Evolutionary conservation across 768 basidiomycete genomes (phyloP).

Genomic region (Russula sp.): DNA sequence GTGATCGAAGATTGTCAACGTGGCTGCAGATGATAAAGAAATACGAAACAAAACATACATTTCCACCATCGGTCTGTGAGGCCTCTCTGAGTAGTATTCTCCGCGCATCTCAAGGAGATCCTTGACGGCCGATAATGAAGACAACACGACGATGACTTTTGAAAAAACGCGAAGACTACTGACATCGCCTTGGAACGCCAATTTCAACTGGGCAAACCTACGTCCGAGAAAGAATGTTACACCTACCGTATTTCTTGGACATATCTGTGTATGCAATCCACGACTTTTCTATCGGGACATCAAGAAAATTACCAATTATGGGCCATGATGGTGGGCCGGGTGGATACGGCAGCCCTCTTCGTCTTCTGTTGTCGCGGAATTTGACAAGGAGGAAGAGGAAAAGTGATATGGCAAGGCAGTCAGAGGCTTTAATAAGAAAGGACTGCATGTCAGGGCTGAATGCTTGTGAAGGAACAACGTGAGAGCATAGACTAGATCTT

Average conservation of each 20-base stretch:
- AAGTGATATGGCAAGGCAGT: background rate
- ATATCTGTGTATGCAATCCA: slow-evolving; percentile 11
- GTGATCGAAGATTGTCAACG: background rate
- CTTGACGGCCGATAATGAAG: background rate
- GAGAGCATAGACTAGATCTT: too few species aligned
- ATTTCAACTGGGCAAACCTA: background rate
- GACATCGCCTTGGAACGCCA: slow-evolving; percentile 13
- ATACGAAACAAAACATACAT: background rate
- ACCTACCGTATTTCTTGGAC: slow-evolving; percentile 20
- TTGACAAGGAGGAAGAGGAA: background rate
- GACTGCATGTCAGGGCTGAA: background rate
- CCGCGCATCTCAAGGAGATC: slow-evolving; percentile 23
- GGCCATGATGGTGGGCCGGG: slow-evolving; percentile 9
- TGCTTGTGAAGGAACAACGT: background rate
- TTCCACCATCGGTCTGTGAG: slow-evolving; percentile 1
- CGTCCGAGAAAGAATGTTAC: background rate
- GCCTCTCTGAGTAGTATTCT: slow-evolving; percentile 15
- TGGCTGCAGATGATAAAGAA: background rate
- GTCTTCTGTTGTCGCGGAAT: background rate
- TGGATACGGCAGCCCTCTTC: slow-evolving; percentile 7
- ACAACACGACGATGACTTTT: slow-evolving; percentile 14
- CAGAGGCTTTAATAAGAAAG: background rate
- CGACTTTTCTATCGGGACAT: slow-evolving; percentile 11
- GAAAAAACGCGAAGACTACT: slow-evolving; percentile 12
- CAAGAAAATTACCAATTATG: slow-evolving; percentile 20